Base-by-base conservation (phyloP, 768 basidiomycete genomes). In the Pleurotus tuoliensis region DNA sequence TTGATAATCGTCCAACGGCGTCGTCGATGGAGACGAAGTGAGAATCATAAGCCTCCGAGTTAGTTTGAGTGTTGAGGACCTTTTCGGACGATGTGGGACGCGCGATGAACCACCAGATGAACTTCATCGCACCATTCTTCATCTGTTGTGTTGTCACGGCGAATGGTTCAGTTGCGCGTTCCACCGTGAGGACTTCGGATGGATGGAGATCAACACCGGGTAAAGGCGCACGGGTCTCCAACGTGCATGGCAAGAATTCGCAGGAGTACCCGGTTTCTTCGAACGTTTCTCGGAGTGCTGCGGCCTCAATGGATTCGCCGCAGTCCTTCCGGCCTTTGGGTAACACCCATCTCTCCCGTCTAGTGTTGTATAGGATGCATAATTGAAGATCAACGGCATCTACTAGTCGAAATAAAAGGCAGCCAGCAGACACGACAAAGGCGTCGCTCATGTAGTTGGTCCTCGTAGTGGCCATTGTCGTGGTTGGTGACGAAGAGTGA, bases 241-340 rank as follows among this genome's bases (percentile, higher is more conserved):
- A 77, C 46, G 69, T 71, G 47, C 74, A 68, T 1, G 81, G 78
- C 59, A 82, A 74, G 38, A 82, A 67, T 18, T 67, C 63, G 65
- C 85, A 86, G 3, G 67, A 67, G 61, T 81, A 87, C 4, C 84
- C 84, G 0, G 84, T 86, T 70, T 87, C 84, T 63, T 84, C 87
- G 63, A 74, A 83, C 0, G 84, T 83, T 68, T 88, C 86, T 15
- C 86, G 74, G 4, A 83, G 58, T 0, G 85, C 84, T 1, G 84
- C 73, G 1, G 56, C 61, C 55, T 80, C 77, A 15, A 83, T 69
- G 4, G 71, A 68, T 66, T 87, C 86, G 1, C 78, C 78, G 18
- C 72, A 64, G 63, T 86, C 82, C 63, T 86, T 86, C 30, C 83
- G 75, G 4, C 84, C 86, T 59, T 86, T 87, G 34, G 86, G 82